Conservation (phyloP, 352 stramenopile genomes). For the Blastocystis sp. region DNA sequence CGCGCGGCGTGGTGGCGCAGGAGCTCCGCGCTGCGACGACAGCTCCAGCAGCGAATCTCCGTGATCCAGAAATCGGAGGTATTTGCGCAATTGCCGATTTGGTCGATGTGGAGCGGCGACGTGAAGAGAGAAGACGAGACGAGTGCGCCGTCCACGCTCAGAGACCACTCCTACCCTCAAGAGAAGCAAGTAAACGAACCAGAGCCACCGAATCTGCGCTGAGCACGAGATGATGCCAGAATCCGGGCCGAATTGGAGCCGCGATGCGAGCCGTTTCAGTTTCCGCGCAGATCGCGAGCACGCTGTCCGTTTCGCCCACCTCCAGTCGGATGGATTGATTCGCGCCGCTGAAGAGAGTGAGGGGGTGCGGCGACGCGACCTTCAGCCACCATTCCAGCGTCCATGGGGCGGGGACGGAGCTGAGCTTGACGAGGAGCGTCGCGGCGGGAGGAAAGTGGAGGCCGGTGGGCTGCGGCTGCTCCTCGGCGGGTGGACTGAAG, state of each 20-base stretch:
- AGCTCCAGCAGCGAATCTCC: slow-evolving; percentile 38
- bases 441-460: background rate
- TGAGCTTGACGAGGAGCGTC: background rate
- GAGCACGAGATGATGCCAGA: slow-evolving; percentile 35
- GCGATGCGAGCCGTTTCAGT: background rate
- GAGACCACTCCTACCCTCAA: slow-evolving; percentile 3
- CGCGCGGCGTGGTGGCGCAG: background rate
- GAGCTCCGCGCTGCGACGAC: background rate
- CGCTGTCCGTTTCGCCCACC: background rate
- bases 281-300: background rate
- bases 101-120: background rate
- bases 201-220: background rate
- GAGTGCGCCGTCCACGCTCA: background rate
- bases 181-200: background rate
- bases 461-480: background rate
- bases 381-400: slow-evolving; percentile 35
- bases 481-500: background rate
- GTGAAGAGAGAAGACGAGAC: background rate
- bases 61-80: slow-evolving; percentile 6
- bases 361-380: background rate
- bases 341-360: background rate
- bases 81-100: slow-evolving; percentile 14
- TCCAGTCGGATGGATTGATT: background rate
- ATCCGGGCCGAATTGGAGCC: background rate
- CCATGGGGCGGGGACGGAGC: background rate